A percentile compares a stretch with the other conserved stretches of the same genome.
phyloP scores from a whole-genome alignment of 2,329 filamentous ascomycete species.

The Cladosporium cucumerinum region DNA sequence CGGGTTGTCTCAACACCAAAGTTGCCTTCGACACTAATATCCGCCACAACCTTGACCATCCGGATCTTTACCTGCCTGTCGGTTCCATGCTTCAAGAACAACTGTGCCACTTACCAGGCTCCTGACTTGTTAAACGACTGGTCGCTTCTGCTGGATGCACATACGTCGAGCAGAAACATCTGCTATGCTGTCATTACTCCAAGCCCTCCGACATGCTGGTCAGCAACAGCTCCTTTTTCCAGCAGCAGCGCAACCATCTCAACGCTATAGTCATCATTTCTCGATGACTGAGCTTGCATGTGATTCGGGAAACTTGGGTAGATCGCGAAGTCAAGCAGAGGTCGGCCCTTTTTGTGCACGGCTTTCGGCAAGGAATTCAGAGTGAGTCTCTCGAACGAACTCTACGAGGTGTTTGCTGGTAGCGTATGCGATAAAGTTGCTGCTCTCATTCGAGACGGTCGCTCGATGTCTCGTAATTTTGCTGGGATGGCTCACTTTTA shows the following conservation, averaged over 20 bases:
- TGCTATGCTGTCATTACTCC: neutral
- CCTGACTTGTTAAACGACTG: neutral
- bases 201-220: neutral
- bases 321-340: neutral
- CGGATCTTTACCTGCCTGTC: neutral
- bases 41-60: neutral
- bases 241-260: neutral
- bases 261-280: neutral
- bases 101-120: neutral
- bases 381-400: neutral
- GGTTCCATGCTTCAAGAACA: neutral
- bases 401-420: neutral
- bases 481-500: neutral
- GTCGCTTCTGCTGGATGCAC: neutral
- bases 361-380: neutral
- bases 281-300: neutral
- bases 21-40: neutral
- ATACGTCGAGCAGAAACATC: neutral
- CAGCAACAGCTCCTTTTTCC: neutral
- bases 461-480: neutral
- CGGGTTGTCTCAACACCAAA: neutral
- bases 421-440: neutral
- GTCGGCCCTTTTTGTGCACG: neutral
- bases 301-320: neutral
- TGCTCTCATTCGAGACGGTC: neutral